phyloP scores from a whole-genome alignment of 495 filamentous ascomycete genomes.

The Penicillium alfredii region DNA sequence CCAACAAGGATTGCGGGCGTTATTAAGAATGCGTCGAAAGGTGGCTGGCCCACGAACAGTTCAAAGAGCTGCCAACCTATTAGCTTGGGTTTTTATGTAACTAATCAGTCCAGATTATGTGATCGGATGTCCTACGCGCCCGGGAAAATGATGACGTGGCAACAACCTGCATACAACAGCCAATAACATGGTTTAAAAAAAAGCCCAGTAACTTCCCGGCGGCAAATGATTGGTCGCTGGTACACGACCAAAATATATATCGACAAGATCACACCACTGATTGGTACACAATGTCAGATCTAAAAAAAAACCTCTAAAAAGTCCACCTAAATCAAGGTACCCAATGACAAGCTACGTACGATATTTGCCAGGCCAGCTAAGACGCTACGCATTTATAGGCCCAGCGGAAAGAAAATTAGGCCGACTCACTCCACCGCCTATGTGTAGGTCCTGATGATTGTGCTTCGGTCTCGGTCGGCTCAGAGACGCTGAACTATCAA shows the following conservation, averaged over 20 bases:
- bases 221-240: conserved; percentile 4
- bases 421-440: too few species aligned
- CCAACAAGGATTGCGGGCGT: conserved; percentile 25
- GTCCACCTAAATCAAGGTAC: too few species aligned
- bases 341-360: too few species aligned
- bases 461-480: too few species aligned
- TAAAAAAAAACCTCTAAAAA: too few species aligned
- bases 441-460: too few species aligned
- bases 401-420: too few species aligned
- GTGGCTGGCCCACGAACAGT: conserved; percentile 31
- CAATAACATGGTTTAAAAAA: conserved; percentile 8
- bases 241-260: conserved; percentile 1
- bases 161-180: conserved; percentile 3
- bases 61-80: conserved; percentile 34
- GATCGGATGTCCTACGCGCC: conserved; percentile 8
- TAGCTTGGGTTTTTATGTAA: too few species aligned
- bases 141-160: conserved; percentile 8
- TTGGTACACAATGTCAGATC: conserved; percentile 4
- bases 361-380: too few species aligned
- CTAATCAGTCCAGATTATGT: too few species aligned
- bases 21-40: conserved; percentile 31
- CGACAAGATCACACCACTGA: neutral
- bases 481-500: too few species aligned
- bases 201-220: neutral
- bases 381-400: too few species aligned